Conservation (phyloP, 306 rosid genomes). For the Cucurbita argyrosperma region DNA sequence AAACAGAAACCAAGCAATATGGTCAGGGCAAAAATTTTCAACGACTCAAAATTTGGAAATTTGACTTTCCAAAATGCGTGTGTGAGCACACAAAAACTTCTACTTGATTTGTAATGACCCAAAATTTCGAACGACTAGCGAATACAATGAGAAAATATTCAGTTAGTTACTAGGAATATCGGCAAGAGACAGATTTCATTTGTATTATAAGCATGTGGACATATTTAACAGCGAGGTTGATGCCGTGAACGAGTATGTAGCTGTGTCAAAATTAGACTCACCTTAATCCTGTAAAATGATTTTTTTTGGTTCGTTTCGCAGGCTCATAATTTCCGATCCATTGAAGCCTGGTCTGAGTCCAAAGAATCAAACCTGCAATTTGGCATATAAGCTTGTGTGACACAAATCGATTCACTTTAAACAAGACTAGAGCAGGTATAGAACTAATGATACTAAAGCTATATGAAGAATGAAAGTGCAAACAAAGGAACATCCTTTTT, state of each 20-base stretch:
- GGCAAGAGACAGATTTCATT: background rate
- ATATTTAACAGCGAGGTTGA: background rate
- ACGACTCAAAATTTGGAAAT: background rate
- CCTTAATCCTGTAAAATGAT: background rate
- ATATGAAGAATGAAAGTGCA: background rate
- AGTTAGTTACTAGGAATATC: background rate
- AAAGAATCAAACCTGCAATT: background rate
- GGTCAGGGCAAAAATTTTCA: background rate
- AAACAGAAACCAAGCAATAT: background rate
- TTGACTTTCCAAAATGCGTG: background rate
- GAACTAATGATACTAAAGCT: background rate
- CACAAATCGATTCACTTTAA: background rate
- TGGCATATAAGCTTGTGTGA: background rate
- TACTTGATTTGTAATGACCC: background rate
- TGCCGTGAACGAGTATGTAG: background rate
- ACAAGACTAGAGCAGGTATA: background rate
- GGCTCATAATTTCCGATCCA: background rate
- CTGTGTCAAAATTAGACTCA: background rate
- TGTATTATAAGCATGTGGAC: background rate
- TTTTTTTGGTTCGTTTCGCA: background rate
- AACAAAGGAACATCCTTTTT: background rate
- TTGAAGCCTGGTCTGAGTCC: background rate
- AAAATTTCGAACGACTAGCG: background rate
- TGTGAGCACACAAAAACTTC: background rate
- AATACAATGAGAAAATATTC: background rate